Base-by-base conservation (phyloP, 2,329 filamentous ascomycete species). In the Colletotrichum abscissum region DNA sequence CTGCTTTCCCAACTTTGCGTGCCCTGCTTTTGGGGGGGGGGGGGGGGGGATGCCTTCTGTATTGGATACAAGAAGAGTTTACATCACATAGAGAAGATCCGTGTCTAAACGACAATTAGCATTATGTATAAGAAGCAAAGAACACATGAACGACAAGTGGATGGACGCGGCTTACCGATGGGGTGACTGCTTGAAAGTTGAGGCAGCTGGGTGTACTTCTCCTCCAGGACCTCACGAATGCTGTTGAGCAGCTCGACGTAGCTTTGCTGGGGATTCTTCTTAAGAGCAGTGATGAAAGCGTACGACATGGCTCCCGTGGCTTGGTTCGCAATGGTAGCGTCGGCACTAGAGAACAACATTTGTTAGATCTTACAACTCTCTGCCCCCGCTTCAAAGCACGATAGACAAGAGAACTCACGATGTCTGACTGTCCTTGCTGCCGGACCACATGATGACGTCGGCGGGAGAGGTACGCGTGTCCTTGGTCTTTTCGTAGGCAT, bases 301-400 rank as follows among this genome's bases (percentile, higher is more conserved):
- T 94, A 98, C 4, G 95, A 98, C 97, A 99, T 98, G 82, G 97
- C 97, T 68, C 97, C 97, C 0, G 97, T 99, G 42, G 97, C 96
- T 84, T 98, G 90, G 69, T 94, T 92, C 56, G 89, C 91, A 77
- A 98, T 98, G 33, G 92, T 94, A 14, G 97, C 95, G 82, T 99
- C 97, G 84, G 95, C 94, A 72, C 95, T 97, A 77, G 68, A 24
- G 28, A 56, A 52, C 57, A 55, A 64, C 63, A 42, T 22, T 46
- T 46, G 46, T 62, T 38, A 67, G 55, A 19, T 30, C 35, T 59
- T 26, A 26, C 49, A 52, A 19, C 33, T 30, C 46, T 42, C 38
- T 42, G 35, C 35, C 33, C 24, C 46, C 26, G 28, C 33, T 30
- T 16, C 38, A 16, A 42, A 42, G 38, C 38, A 42, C 5, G 38